Conservation (phyloP, 129 eudicot genomes). For the Flaveria brownii region DNA sequence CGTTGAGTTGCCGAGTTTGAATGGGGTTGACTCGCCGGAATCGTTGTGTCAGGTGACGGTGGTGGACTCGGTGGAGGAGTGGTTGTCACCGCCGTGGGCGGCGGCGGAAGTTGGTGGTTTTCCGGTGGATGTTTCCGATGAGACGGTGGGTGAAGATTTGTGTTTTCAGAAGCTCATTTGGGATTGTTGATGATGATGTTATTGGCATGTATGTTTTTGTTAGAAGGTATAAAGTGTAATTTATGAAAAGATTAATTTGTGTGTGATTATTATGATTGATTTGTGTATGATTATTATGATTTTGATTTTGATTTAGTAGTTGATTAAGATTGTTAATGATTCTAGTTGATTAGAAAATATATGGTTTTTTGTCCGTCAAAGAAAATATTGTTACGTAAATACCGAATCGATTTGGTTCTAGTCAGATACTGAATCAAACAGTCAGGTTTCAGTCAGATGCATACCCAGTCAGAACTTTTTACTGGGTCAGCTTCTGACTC, state of each 20-base stretch:
- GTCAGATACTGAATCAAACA: too few species aligned
- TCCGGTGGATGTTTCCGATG: slow-evolving; percentile 7
- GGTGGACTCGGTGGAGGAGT: slow-evolving; percentile 60
- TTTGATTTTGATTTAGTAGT: too few species aligned
- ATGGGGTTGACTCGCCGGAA: slow-evolving; percentile 42
- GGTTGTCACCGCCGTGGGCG: slow-evolving; percentile 63
- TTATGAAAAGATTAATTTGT: neutral
- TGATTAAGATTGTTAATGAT: too few species aligned
- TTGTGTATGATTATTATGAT: too few species aligned
- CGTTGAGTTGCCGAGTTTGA: slow-evolving; percentile 72
- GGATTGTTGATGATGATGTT: neutral
- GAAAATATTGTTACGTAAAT: too few species aligned
- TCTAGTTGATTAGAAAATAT: too few species aligned
- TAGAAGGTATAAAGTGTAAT: neutral
- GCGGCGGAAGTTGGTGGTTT: slow-evolving; percentile 42
- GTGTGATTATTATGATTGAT: too few species aligned
- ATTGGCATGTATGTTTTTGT: neutral
- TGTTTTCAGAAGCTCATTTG: slow-evolving; percentile 16
- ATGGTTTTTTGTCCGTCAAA: too few species aligned
- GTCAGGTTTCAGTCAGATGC: too few species aligned
- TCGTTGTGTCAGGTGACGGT: slow-evolving; percentile 27
- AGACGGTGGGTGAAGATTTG: slow-evolving; percentile 20
- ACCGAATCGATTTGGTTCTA: too few species aligned
- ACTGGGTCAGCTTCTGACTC: too few species aligned
- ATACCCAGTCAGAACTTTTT: too few species aligned